Evolutionary conservation across 805 yeast species (phyloP).

Genomic region (Hanseniaspora lindneri): DNA sequence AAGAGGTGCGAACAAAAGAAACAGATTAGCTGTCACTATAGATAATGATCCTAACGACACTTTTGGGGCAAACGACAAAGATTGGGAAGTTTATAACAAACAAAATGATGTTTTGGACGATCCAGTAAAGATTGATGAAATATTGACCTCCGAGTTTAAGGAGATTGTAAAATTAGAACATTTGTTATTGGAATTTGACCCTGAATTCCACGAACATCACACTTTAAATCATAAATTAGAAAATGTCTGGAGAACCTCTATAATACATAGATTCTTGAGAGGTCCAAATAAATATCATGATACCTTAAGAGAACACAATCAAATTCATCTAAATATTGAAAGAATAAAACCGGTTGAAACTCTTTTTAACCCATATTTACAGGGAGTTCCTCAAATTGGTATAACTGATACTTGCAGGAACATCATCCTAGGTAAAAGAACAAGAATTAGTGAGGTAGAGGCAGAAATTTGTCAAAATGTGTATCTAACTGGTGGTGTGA

Average conservation of each 20-base stretch:
- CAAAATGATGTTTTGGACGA: slow-evolving; percentile 51
- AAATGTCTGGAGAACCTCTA: slow-evolving; percentile 54
- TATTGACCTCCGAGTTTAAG: slow-evolving; percentile 60
- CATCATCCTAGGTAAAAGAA: slow-evolving; percentile 49
- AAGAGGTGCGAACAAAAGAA: slow-evolving; percentile 32
- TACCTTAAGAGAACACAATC: slow-evolving; percentile 54
- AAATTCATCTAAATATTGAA: slow-evolving; percentile 81
- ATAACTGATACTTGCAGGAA: slow-evolving; percentile 65
- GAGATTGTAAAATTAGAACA: slow-evolving; percentile 54
- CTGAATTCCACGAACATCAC: slow-evolving; percentile 74
- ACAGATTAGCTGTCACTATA: slow-evolving; percentile 51
- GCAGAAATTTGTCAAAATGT: slow-evolving; percentile 40
- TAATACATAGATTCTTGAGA: slow-evolving; percentile 70
- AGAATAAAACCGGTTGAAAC: slow-evolving; percentile 87
- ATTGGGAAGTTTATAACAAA: slow-evolving; percentile 74
- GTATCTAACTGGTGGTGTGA: slow-evolving; percentile 78
- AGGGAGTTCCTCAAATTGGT: slow-evolving; percentile 94
- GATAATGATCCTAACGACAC: slow-evolving; percentile 89
- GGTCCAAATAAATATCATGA: slow-evolving; percentile 45
- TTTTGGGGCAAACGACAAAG: slow-evolving; percentile 90
- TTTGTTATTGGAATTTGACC: slow-evolving; percentile 69
- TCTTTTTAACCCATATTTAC: slow-evolving; percentile 81
- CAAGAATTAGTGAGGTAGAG: slow-evolving; percentile 31
- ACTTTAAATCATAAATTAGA: slow-evolving; percentile 70
- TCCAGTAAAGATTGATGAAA: slow-evolving; percentile 55